Conservation (phyloP, 352 stramenopile genomes). For the Phytophthora sp. region DNA sequence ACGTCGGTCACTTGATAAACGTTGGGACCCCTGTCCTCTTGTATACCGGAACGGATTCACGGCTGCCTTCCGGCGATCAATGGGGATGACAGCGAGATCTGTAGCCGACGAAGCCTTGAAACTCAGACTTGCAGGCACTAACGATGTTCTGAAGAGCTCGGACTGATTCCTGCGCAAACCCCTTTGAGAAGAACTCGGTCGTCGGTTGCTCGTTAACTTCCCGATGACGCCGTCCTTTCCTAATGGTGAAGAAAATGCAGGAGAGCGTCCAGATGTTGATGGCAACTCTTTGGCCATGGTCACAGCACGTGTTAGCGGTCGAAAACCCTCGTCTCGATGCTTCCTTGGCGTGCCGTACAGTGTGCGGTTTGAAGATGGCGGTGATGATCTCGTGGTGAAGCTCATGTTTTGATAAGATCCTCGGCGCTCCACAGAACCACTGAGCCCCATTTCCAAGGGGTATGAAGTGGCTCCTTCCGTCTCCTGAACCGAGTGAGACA, state of each 20-base stretch:
- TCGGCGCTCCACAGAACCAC: conserved; percentile 25
- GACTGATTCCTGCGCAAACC: conserved; percentile 44
- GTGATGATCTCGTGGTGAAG: conserved; percentile 6
- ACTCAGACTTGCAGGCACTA: conserved; percentile 26
- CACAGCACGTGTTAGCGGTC: conserved; percentile 32
- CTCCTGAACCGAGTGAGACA: conserved; percentile 19
- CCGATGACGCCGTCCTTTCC: conserved; percentile 13
- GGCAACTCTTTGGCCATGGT: conserved; percentile 40
- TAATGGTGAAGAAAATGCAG: conserved; percentile 17
- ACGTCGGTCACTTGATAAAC: conserved; percentile 86
- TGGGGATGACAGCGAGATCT: conserved; percentile 2
- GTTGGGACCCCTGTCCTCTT: conserved; percentile 39
- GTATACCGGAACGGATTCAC: conserved; percentile 64
- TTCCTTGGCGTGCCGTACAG: conserved; percentile 32
- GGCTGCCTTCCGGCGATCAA: conserved; percentile 19
- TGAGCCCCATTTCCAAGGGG: conserved; percentile 34
- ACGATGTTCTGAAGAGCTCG: conserved; percentile 35
- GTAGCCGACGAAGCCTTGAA: conserved; percentile 31
- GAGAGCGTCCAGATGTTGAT: conserved; percentile 16
- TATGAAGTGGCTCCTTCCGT: conserved; percentile 19
- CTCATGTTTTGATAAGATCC: conserved; percentile 16
- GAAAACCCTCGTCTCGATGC: conserved; percentile 34
- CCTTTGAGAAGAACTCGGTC: conserved; percentile 26
- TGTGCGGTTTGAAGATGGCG: conserved; percentile 9
- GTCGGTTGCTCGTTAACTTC: conserved; percentile 22